A percentile compares a stretch with the other conserved stretches of the same genome.
These are phyloP conservation scores for Wickerhamiella galacta DNA, from an alignment of 805 yeast species.

Conservation along the genomic window DNA sequence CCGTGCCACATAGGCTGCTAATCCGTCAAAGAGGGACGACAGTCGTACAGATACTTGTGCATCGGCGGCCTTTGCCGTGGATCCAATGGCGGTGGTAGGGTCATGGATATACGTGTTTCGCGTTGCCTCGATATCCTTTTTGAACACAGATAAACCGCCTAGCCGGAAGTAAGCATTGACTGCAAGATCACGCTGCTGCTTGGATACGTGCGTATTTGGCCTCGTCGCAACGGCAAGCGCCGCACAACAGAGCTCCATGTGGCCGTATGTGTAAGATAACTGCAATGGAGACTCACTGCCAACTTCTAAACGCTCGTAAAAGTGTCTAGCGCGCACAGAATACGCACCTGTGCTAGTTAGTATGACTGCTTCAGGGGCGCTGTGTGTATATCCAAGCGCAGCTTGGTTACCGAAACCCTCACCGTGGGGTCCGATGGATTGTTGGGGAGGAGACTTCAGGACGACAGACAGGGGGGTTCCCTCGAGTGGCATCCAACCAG, in stretches of 20 bases:
- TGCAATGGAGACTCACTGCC: constrained; percentile 44
- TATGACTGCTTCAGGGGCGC: constrained; percentile 59
- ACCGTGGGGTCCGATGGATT: constrained; percentile 33
- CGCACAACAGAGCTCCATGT: constrained; percentile 78
- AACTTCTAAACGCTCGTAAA: constrained; percentile 58
- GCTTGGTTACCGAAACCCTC: constrained; percentile 42
- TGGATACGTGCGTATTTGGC: constrained; percentile 31
- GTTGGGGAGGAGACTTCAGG: constrained; percentile 52
- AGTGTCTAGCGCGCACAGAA: constrained; percentile 60
- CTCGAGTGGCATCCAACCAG: constrained; percentile 40
- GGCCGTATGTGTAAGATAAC: constrained; percentile 65
- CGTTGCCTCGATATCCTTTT: constrained; percentile 11
- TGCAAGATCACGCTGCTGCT: constrained; percentile 26
- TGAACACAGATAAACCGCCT: constrained; percentile 16
- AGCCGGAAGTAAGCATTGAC: constrained; percentile 13
- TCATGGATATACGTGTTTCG: constrained; percentile 7
- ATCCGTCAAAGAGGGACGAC: constrained; percentile 84
- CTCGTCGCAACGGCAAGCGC: constrained; percentile 66
- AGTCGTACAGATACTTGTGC: constrained; percentile 37
- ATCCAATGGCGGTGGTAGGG: constrained; percentile 5
- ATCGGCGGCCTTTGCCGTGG: constrained; percentile 11
- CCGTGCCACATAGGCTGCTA: constrained; percentile 62
- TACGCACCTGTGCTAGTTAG: constrained; percentile 66
- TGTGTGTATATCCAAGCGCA: constrained; percentile 65
- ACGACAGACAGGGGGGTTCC: constrained; percentile 56